Percentiles rank a stretch among this genome's conserved stretches.
These are phyloP conservation scores for Syzygium aqueum DNA, from an alignment of 345 rosid genomes.

Conservation along the genomic window DNA sequence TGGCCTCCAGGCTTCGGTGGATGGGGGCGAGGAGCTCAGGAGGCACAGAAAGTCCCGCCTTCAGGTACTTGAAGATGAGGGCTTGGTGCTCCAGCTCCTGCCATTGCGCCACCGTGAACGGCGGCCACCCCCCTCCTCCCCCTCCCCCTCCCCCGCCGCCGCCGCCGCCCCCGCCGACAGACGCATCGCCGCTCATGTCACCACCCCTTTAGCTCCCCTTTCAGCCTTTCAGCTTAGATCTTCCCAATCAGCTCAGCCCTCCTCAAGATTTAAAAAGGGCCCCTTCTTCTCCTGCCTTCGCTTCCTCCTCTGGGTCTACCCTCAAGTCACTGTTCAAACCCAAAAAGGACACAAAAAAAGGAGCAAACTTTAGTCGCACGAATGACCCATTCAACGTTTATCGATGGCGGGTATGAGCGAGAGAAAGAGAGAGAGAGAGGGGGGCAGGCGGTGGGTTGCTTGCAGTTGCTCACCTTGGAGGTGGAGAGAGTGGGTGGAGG, in stretches of 20 bases:
- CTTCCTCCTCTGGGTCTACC: not conserved
- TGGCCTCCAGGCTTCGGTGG: conserved; percentile 29
- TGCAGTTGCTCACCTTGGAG: not conserved
- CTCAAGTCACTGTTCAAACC: not conserved
- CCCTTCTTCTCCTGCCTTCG: not conserved
- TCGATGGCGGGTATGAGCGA: not conserved
- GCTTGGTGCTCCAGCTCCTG: conserved; percentile 94
- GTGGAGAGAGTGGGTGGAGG: not conserved
- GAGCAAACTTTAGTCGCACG: not conserved
- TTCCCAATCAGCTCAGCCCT: not conserved
- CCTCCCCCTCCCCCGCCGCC: not conserved
- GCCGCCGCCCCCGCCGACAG: not conserved
- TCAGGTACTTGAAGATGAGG: conserved; percentile 68
- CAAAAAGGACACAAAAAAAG: not conserved
- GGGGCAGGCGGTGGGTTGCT: not conserved
- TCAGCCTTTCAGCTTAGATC: not conserved
- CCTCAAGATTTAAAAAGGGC: not conserved
- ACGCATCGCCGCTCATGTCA: conserved; percentile 10
- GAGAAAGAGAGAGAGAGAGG: not conserved
- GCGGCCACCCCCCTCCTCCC: conserved; percentile 4
- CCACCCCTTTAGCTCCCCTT: not conserved
- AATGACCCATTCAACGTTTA: not conserved
- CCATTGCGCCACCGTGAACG: conserved; percentile 56
- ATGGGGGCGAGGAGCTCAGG: conserved; percentile 58
- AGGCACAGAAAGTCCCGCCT: conserved; percentile 65